Evolutionary conservation across 169 alveolate genomes (phyloP).

Genomic region (Plasmodium chabaudi): DNA sequence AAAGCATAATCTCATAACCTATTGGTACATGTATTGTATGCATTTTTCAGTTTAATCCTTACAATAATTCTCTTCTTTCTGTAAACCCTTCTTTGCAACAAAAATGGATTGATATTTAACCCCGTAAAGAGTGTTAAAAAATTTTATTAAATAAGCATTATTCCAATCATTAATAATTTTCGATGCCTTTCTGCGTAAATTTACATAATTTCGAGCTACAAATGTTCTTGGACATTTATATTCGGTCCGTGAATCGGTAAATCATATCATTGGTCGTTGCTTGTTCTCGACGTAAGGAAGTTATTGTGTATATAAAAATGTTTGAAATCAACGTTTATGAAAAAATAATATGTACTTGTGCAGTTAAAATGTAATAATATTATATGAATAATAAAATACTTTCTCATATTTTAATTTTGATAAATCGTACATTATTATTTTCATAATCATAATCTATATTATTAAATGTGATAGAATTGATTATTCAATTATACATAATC

Average conservation of each 20-base stretch:
- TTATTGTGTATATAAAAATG: too few relatives aligned
- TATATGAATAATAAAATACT: neutral
- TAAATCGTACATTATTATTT: conserved; percentile 9
- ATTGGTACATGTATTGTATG: neutral
- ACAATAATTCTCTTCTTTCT: conserved; percentile 30
- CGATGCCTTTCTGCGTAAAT: conserved; percentile 44
- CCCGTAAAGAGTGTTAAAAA: conserved; percentile 54
- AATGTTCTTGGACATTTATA: conserved; percentile 61
- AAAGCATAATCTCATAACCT: neutral
- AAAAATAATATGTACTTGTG: neutral
- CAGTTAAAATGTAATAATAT: neutral
- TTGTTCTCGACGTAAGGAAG: conserved; percentile 9
- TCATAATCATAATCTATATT: conserved; percentile 32
- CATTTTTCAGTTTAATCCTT: neutral
- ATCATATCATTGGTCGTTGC: conserved; percentile 6
- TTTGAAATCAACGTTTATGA: neutral
- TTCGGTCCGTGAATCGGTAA: conserved; percentile 61
- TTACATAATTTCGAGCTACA: conserved; percentile 49
- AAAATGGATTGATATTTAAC: conserved; percentile 56
- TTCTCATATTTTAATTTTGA: neutral
- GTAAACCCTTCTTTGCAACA: conserved; percentile 46
- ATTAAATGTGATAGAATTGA: conserved; percentile 24
- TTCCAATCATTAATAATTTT: conserved; percentile 24
- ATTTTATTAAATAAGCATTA: conserved; percentile 48
- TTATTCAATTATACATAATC: conserved; percentile 69